These are phyloP conservation scores for Pythium periplocum DNA, from an alignment of 352 stramenopile genomes.

Conservation along the genomic window DNA sequence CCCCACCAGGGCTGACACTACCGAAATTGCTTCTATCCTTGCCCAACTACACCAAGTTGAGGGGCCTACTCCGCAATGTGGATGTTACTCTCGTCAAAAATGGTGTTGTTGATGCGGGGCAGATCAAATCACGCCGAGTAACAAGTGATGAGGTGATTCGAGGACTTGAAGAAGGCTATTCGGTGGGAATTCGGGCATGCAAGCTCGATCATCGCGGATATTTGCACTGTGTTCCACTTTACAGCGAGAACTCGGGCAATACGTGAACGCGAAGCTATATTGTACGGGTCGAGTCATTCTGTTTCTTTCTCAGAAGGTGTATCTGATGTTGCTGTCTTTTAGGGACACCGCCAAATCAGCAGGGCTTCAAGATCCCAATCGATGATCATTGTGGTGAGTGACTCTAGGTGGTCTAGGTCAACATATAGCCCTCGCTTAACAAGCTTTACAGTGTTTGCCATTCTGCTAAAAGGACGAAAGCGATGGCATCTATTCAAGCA, in stretches of 20 bases:
- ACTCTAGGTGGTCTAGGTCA: neutral
- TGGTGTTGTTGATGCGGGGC: conserved; percentile 15
- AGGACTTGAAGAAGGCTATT: conserved; percentile 17
- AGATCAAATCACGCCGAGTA: conserved; percentile 1
- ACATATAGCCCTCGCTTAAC: too few species aligned
- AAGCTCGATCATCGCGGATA: conserved; percentile 16
- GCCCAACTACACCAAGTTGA: too few species aligned
- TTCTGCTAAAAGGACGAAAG: conserved; percentile 28
- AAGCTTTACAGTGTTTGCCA: conserved; percentile 20
- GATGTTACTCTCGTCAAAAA: conserved; percentile 25
- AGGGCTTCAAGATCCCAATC: conserved; percentile 26
- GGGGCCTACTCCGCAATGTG: conserved; percentile 17
- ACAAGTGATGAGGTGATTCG: conserved; percentile 13
- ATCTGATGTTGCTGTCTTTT: neutral
- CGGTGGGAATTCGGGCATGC: conserved; percentile 27
- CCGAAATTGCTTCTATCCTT: too few species aligned
- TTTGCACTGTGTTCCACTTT: conserved; percentile 12
- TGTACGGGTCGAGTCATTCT: conserved; percentile 13
- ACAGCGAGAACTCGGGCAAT: conserved; percentile 19
- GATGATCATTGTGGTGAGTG: conserved; percentile 29
- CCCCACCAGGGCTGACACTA: too few species aligned
- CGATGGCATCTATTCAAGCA: conserved; percentile 20
- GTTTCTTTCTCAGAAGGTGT: neutral
- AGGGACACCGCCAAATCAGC: conserved; percentile 27
- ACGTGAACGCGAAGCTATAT: conserved; percentile 34